Percentiles rank a stretch among this genome's conserved stretches.
Evolutionary conservation across 768 basidiomycete species (phyloP).

Genomic region (Multifurca ochricompacta): DNA sequence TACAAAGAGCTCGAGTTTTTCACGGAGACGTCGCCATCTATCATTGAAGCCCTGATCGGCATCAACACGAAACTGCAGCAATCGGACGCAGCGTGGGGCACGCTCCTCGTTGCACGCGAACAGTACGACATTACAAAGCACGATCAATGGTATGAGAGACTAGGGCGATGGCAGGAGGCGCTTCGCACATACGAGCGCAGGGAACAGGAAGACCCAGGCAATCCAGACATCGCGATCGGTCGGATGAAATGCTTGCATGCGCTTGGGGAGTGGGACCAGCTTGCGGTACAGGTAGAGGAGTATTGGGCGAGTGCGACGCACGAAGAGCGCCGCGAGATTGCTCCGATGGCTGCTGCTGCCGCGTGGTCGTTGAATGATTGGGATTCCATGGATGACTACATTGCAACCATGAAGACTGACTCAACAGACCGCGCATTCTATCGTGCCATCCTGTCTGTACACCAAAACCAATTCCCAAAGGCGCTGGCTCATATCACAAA

Average conservation of each 20-base stretch:
- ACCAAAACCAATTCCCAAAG: constrained; percentile 92
- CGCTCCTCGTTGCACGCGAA: constrained; percentile 80
- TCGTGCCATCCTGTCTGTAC: constrained; percentile 89
- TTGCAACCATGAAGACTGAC: constrained; percentile 85
- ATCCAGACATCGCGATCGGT: constrained; percentile 74
- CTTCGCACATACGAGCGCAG: constrained; percentile 78
- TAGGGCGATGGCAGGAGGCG: constrained; percentile 95
- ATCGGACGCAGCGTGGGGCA: constrained; percentile 97
- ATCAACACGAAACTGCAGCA: constrained; percentile 97
- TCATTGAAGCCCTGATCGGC: constrained; percentile 90
- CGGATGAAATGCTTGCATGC: constrained; percentile 96
- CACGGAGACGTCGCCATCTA: constrained; percentile 79
- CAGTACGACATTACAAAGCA: constrained; percentile 88
- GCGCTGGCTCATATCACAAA: constrained; percentile 85
- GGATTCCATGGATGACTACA: constrained; percentile 98
- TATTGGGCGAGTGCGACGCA: constrained; percentile 77
- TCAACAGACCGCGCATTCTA: constrained; percentile 95
- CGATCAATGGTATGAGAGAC: constrained; percentile 97
- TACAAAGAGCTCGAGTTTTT: constrained; percentile 99
- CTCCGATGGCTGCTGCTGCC: constrained; percentile 94
- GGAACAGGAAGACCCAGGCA: constrained; percentile 63
- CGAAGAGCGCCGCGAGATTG: constrained; percentile 84
- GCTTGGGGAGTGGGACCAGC: constrained; percentile 93
- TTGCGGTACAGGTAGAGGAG: constrained; percentile 79
- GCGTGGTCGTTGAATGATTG: constrained; percentile 96